A percentile compares a stretch with the other conserved stretches of the same genome.
Evolutionary conservation across 305 asterid genomes (phyloP).

Genomic region (Solanum hybrid): DNA sequence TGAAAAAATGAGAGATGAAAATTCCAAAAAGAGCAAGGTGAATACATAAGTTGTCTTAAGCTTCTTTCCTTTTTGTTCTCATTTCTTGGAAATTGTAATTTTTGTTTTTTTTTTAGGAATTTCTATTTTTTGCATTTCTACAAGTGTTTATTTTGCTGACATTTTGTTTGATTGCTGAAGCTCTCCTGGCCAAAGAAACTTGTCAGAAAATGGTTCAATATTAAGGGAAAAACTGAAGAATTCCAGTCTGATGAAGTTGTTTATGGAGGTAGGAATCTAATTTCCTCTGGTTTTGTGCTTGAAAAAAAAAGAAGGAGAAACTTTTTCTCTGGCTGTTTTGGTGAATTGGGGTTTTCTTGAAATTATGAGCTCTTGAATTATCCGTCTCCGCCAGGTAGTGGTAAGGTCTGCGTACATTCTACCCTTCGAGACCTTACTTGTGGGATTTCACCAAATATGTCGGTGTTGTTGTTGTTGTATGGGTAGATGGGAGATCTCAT

Average conservation of each 20-base stretch:
- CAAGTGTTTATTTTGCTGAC: constrained; percentile 23
- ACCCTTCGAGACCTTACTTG: not conserved
- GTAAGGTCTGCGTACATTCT: not conserved
- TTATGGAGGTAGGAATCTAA: constrained; percentile 46
- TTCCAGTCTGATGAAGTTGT: constrained; percentile 57
- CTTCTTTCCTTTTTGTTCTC: not conserved
- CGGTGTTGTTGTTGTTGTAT: not conserved
- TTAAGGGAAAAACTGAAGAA: constrained; percentile 70
- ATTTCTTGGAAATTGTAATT: not conserved
- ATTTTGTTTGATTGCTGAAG: constrained; percentile 35
- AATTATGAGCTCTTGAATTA: not conserved
- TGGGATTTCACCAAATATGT: not conserved
- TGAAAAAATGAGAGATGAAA: constrained; percentile 76
- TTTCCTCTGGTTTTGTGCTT: constrained; percentile 1
- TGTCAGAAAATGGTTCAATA: constrained; percentile 80
- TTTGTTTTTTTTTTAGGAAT: not conserved
- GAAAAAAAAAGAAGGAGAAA: not conserved
- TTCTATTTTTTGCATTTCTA: constrained; percentile 2
- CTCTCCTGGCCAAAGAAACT: constrained; percentile 90
- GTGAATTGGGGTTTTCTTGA: not conserved
- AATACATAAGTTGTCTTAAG: not conserved
- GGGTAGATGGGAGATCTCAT: constrained; percentile 17
- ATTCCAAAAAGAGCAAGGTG: constrained; percentile 82
- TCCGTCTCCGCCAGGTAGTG: not conserved
- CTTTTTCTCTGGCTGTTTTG: not conserved